A percentile compares a stretch with the other conserved stretches of the same genome.
Conservation (phyloP, 768 basidiomycete species). For the Daedalea quercina region DNA sequence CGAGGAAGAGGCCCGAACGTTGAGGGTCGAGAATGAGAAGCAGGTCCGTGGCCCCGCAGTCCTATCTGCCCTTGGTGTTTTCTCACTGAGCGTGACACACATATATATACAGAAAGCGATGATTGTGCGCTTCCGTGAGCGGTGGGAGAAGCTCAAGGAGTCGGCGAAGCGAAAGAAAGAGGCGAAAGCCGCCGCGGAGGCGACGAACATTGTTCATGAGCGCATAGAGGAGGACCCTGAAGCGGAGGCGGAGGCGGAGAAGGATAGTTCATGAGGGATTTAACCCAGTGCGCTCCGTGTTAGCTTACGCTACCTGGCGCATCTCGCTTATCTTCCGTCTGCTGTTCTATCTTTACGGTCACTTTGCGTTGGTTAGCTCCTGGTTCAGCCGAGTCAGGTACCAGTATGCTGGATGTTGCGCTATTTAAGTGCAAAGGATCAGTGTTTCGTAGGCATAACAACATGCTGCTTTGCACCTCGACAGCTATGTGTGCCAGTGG, state of each 20-base stretch:
- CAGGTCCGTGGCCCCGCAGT: conserved; percentile 50
- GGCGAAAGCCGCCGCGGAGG: conserved; percentile 51
- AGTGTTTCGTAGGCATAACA: too few relatives aligned
- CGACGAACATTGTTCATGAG: conserved; percentile 45
- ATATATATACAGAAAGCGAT: conserved; percentile 63
- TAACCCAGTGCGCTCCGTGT: not conserved
- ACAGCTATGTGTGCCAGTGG: too few relatives aligned
- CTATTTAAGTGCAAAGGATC: too few relatives aligned
- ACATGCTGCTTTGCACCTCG: too few relatives aligned
- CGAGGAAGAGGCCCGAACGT: conserved; percentile 65
- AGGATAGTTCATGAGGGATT: conserved; percentile 8
- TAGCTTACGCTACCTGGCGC: not conserved
- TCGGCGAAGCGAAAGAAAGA: conserved; percentile 83
- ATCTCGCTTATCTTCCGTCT: not conserved
- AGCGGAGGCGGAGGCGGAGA: conserved; percentile 52
- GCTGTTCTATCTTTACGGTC: too few relatives aligned
- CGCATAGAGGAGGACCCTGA: conserved; percentile 65
- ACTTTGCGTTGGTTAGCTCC: too few relatives aligned
- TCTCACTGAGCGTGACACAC: conserved; percentile 2
- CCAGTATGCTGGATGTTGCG: too few relatives aligned
- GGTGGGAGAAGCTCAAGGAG: conserved; percentile 88
- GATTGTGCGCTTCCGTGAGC: conserved; percentile 76
- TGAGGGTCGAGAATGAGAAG: conserved; percentile 74
- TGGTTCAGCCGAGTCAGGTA: too few relatives aligned
- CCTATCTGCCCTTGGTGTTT: too few relatives aligned